Evolutionary conservation across 371 early-diverging fungal species (phyloP), one percentile per base, ranked within the genome.

Genomic region (Apophysomyces ossiformis): DNA sequence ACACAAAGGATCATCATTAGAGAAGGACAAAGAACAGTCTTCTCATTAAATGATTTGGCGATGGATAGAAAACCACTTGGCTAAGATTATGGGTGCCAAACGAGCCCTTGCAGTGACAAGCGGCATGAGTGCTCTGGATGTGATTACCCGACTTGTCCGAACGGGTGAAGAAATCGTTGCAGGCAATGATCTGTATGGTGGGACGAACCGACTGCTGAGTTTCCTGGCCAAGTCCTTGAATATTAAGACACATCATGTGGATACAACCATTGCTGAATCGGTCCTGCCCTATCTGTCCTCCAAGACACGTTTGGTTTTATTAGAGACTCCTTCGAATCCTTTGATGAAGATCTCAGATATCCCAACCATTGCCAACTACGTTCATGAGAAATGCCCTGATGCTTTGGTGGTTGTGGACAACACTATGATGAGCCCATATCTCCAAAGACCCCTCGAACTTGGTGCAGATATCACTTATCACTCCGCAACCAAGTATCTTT

Each of bases 281-380:
- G 85, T 94, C 60, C 66, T 76, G 35, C 81, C 86, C 18, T 80
- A 79, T 59, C 80, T 96, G 50, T 84, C 86, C 37, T 82, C 91
- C n/a, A 92, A 91, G 72, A 96, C 97, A 1, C 83, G 90, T 0
- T 69, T 90, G 37, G 89, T 97, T 36, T 70, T 94, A 26, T 85
- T 96, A 18, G 96, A 96, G 71, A 90, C 95, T 2, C 96, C 96
- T 5, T 94, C 96, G 38, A 96, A 96, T 78, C 96, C 96, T 5
- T 69, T 93, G 62, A 89, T 95, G 73, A 90, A 92, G 65, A 89
- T 96, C 57, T 88, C 85, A 21, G 95, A 96, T 72, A 91, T 96
- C 44, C 88, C 86, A 37, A 81, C 87, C 60, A 92, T 95, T 64
- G 73, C 87, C 35, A 75, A 84, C 58, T 70, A 89, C 35, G 95